Evolutionary conservation across 2,329 filamentous ascomycete genomes (phyloP).

Genomic region (Hirsutella minnesotensis): DNA sequence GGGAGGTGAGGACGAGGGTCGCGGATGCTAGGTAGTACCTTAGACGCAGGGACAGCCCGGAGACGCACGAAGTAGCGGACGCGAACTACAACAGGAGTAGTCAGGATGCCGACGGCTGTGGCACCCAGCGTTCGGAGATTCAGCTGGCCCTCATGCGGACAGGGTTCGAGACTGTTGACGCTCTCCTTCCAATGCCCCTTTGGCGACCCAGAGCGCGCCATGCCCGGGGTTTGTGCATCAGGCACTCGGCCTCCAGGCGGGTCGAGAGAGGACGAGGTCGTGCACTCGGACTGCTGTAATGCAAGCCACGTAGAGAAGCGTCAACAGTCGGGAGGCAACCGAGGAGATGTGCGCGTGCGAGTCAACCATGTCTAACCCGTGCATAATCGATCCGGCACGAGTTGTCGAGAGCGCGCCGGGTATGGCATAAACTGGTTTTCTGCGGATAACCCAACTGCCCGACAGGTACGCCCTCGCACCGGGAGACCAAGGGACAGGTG

Average conservation of each 20-base stretch:
- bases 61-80: too few relatives aligned
- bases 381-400: neutral
- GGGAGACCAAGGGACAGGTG: too few relatives aligned
- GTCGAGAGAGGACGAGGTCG: neutral
- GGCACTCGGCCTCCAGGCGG: too few relatives aligned
- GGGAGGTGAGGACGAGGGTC: too few relatives aligned
- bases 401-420: neutral
- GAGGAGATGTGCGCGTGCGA: neutral
- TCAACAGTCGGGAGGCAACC: conserved; percentile 1
- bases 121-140: neutral
- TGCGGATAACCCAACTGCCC: neutral
- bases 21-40: too few relatives aligned
- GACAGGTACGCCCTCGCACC: too few relatives aligned
- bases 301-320: conserved; percentile 3
- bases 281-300: conserved; percentile 3
- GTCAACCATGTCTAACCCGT: neutral
- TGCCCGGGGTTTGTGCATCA: too few relatives aligned
- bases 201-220: too few relatives aligned
- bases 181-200: too few relatives aligned
- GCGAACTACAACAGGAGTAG: neutral
- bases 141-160: too few relatives aligned
- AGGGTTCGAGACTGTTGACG: too few relatives aligned
- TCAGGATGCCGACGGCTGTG: neutral
- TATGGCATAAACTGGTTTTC: neutral
- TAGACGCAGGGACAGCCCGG: too few relatives aligned